Base-by-base conservation (phyloP, 805 yeast genomes). In the Wickerhamiella azyma region DNA sequence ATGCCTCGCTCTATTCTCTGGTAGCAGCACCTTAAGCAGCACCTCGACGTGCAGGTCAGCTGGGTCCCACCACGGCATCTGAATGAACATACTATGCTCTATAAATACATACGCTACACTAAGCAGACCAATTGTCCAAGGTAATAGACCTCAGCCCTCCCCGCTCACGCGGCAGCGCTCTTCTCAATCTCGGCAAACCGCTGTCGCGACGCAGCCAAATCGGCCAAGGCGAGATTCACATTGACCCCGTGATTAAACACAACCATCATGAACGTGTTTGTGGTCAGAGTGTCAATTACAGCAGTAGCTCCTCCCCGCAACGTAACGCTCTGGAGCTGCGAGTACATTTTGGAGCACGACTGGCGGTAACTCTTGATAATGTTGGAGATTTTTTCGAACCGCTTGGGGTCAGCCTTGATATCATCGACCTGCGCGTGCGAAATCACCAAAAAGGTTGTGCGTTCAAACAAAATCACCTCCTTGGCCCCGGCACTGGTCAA, bases 311-410 rank as follows among this genome's bases (percentile, higher is more conserved):
- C 53, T 13, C 69, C 94, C 49, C 81, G 78, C 29, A 89, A 69
- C 16, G 81, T 76, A 42, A 89, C 64, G 40, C 83, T 79, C 52
- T 75, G 79, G 62, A 89, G 85, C 55, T 85, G 88, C 4, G 95
- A 76, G 58, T 94, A 75, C 57, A 89, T 70, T 61, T 85, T 88
- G 43, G 83, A 77, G 38, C 92, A 85, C 53, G 94, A 82, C 63
- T 89, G 96, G 58, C 92, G 86, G 64, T 84, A 89, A 21, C 94
- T 85, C 59, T 89, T 89, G 70, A 89, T 85, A 49, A 89, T 86
- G 61, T 85, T 88, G 19, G 94, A 82, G 19, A 89, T 86, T 60
- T 88, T 89, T 59, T 89, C 97, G 58, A 88, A 89, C 55, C 97
- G 69, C 55, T 89, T 85, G 5, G 96, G 95, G 57, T 89, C 96